Conservation (phyloP, 164 flowering plant species). For the Macadamia tetraphylla region DNA sequence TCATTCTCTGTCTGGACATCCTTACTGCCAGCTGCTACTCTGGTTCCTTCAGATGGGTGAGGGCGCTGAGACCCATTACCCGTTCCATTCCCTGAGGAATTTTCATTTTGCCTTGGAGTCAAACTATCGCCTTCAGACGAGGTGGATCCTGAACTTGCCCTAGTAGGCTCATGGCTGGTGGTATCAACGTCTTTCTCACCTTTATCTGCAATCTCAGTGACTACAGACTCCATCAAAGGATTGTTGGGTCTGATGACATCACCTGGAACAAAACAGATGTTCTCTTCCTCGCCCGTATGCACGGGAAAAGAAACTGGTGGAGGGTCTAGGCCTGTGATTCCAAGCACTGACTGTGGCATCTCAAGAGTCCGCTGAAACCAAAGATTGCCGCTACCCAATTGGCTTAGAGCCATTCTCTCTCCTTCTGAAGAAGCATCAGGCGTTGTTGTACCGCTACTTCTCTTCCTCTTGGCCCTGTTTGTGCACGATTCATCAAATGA, state of each 20-base stretch:
- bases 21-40: conserved; percentile 12
- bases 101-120: conserved; percentile 31
- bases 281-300: conserved; percentile 54
- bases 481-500: conserved; percentile 38
- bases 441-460: conserved; percentile 24
- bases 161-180: conserved; percentile 28
- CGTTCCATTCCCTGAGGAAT: conserved; percentile 32
- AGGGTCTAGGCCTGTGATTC: conserved; percentile 29
- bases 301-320: conserved; percentile 38
- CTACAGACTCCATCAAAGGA: conserved; percentile 62
- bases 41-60: conserved; percentile 28
- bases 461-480: conserved; percentile 63
- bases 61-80: conserved; percentile 58
- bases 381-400: conserved; percentile 42
- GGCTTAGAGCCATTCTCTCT: conserved; percentile 36
- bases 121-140: conserved; percentile 61
- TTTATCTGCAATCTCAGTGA: conserved; percentile 44
- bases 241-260: conserved; percentile 39
- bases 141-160: conserved; percentile 48
- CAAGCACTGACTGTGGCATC: conserved; percentile 24
- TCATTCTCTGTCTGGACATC: conserved; percentile 31
- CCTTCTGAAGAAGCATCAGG: conserved; percentile 17
- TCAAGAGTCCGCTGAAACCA: conserved; percentile 40
- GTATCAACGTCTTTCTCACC: conserved; percentile 53
- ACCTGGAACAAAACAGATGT: conserved; percentile 44